Evolutionary conservation across 306 rosid species (phyloP).

Genomic region (Heteromeles arbutifolia): DNA sequence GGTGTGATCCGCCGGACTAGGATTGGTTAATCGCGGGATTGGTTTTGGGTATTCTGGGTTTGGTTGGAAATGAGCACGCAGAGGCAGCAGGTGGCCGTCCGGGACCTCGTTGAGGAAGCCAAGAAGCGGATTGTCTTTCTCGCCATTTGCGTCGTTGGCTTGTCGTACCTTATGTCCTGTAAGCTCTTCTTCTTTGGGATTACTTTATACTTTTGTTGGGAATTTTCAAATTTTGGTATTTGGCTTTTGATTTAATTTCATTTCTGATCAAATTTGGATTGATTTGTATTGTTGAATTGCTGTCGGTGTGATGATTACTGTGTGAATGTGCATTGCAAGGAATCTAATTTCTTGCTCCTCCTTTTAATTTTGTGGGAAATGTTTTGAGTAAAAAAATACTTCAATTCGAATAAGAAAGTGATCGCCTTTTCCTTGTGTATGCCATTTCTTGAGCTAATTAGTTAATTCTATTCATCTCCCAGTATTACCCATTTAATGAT

Average conservation of each 20-base stretch:
- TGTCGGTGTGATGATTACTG: not conserved
- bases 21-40: not conserved
- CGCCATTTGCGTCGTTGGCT: constrained; percentile 72
- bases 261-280: not conserved
- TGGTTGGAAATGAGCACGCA: constrained; percentile 43
- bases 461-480: too few species aligned
- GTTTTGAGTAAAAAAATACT: not conserved
- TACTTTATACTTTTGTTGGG: not conserved
- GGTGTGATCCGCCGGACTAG: not conserved
- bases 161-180: constrained; percentile 95
- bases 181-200: constrained; percentile 16
- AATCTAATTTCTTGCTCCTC: not conserved
- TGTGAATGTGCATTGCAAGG: not conserved
- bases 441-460: not conserved
- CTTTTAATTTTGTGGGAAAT: not conserved
- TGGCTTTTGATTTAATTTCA: not conserved
- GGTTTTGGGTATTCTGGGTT: constrained; percentile 15
- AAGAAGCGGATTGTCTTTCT: constrained; percentile 84
- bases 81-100: constrained; percentile 54
- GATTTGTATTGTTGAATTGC: not conserved
- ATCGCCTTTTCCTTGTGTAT: not conserved
- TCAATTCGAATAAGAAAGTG: not conserved
- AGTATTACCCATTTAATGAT: not conserved
- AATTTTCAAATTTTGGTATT: not conserved
- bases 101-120: constrained; percentile 93